phyloP scores from a whole-genome alignment of 2,329 filamentous ascomycete genomes.

The Trichoderma gracile region DNA sequence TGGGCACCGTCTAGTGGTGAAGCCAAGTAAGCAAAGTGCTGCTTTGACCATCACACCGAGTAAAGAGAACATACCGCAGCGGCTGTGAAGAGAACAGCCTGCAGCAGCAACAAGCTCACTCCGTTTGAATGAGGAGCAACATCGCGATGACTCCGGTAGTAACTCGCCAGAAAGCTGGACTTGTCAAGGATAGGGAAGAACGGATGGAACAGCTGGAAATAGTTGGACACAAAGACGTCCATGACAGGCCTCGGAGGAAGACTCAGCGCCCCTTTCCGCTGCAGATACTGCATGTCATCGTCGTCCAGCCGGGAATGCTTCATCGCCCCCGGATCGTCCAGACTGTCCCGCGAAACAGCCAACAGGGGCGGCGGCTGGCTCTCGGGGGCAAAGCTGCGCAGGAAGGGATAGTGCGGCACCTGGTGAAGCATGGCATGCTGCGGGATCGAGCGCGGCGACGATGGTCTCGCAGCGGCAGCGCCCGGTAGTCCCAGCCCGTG shows the following conservation, averaged over 20 bases:
- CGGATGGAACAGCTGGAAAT: conserved; percentile 30
- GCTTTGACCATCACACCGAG: background rate
- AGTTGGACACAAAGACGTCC: conserved; percentile 27
- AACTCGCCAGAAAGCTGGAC: conserved; percentile 24
- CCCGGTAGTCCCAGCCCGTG: background rate
- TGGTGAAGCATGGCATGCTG: conserved; percentile 21
- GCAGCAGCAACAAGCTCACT: conserved; percentile 15
- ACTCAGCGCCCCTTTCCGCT: conserved; percentile 27
- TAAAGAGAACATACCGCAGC: conserved; percentile 8
- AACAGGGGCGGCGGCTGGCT: conserved; percentile 14
- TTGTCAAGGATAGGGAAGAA: conserved; percentile 31
- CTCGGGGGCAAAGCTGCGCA: conserved; percentile 23
- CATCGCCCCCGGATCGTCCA: background rate
- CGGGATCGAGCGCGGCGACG: background rate
- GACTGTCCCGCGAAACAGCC: background rate
- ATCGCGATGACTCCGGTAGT: conserved; percentile 16
- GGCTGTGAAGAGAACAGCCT: conserved; percentile 20
- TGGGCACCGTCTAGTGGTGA: conserved; percentile 9
- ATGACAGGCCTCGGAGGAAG: conserved; percentile 26
- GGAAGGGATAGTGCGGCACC: conserved; percentile 27
- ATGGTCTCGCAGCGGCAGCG: background rate
- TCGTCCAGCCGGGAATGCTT: conserved; percentile 8
- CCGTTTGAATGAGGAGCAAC: background rate
- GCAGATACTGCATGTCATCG: conserved; percentile 29
- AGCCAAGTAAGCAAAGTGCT: background rate